Evolutionary conservation across 768 basidiomycete genomes (phyloP).

Genomic region (Tephrocybe rancida): DNA sequence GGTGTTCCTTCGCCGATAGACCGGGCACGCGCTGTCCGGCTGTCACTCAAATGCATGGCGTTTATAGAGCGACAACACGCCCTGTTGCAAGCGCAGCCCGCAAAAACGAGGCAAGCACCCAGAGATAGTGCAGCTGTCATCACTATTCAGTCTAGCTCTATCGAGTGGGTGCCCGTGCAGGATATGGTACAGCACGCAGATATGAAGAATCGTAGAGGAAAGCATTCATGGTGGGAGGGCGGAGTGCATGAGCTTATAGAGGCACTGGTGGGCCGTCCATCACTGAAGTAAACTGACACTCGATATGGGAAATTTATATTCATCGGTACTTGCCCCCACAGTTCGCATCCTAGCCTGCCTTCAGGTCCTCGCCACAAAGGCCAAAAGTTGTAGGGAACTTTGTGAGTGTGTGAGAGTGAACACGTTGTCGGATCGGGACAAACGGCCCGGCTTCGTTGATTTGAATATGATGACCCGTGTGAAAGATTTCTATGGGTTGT

Average conservation of each 20-base stretch:
- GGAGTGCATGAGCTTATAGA: conserved; percentile 72
- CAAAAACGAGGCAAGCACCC: conserved; percentile 55
- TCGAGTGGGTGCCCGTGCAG: conserved; percentile 82
- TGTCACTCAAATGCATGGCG: conserved; percentile 90
- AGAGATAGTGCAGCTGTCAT: conserved; percentile 84
- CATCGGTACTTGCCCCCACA: conserved; percentile 2
- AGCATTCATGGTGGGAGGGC: conserved; percentile 78
- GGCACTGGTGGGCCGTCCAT: conserved; percentile 66
- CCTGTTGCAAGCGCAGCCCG: conserved; percentile 48
- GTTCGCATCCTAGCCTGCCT: neutral
- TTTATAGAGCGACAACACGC: conserved; percentile 88
- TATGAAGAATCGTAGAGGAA: conserved; percentile 87
- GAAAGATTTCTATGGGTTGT: conserved; percentile 32
- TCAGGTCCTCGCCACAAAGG: neutral
- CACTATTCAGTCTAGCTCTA: conserved; percentile 80
- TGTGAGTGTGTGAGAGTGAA: neutral
- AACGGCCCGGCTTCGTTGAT: conserved; percentile 15
- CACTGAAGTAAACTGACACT: conserved; percentile 44
- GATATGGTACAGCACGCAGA: conserved; percentile 89
- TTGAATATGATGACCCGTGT: conserved; percentile 24
- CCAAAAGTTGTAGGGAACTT: conserved; percentile 5
- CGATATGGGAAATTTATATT: conserved; percentile 9
- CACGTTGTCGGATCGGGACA: neutral
- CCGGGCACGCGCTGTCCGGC: conserved; percentile 86
- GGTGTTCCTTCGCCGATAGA: conserved; percentile 95